A percentile compares a stretch with the other conserved stretches of the same genome.
Conservation (phyloP, 2,329 filamentous ascomycete genomes). For the Epichloe bromicola region DNA sequence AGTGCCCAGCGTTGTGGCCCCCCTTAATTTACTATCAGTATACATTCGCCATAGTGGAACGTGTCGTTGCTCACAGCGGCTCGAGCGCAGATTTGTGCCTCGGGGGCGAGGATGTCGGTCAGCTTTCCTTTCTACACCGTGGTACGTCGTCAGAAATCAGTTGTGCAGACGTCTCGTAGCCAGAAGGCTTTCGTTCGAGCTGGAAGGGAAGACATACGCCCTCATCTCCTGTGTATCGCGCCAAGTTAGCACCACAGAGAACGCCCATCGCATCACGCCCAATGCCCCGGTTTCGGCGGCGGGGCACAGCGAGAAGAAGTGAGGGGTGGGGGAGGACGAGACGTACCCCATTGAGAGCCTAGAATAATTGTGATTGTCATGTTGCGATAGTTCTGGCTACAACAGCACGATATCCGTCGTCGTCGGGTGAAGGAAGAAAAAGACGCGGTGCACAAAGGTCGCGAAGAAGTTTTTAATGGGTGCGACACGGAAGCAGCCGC, state of each 20-base stretch:
- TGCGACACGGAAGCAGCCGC: no score
- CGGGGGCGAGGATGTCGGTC: constrained; percentile 19
- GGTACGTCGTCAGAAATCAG: constrained; percentile 9
- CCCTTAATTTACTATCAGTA: constrained; percentile 11
- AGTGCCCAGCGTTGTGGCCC: constrained; percentile 19
- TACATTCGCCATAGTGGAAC: constrained; percentile 1
- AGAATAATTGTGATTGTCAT: constrained; percentile 22
- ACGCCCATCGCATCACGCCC: background rate
- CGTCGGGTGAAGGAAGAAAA: no score
- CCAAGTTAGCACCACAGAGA: constrained; percentile 8
- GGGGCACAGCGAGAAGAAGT: constrained; percentile 7
- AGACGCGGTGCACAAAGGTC: no score
- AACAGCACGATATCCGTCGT: no score
- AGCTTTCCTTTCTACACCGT: constrained; percentile 22
- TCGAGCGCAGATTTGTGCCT: constrained; percentile 20
- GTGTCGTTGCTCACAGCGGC: constrained; percentile 18
- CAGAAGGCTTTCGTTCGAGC: background rate
- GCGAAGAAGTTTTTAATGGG: no score
- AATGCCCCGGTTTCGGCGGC: constrained; percentile 11
- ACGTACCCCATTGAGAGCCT: constrained; percentile 27
- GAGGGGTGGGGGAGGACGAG: constrained; percentile 6
- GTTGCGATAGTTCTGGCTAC: background rate
- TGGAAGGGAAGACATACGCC: constrained; percentile 13
- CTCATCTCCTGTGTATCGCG: constrained; percentile 20
- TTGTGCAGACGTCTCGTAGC: constrained; percentile 3